Evolutionary conservation across 2,329 filamentous ascomycete species (phyloP).

Genomic region (Neopestalotiopsis clavispora): DNA sequence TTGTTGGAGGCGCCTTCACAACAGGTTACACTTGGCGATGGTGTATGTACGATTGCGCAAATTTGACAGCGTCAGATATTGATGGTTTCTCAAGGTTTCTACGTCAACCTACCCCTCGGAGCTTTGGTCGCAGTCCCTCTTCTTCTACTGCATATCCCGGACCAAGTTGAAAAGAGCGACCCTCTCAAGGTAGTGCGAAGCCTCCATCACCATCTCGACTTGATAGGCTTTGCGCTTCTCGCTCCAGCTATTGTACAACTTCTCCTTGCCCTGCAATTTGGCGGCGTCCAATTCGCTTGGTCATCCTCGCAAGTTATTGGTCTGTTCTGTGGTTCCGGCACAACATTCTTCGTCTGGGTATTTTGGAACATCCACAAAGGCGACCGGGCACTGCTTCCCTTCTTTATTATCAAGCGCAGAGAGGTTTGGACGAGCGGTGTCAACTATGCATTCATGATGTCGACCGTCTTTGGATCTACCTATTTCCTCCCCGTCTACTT

Average conservation of each 20-base stretch:
- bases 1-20: background rate
- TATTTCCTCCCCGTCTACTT: conserved; percentile 11
- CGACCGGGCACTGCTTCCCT: background rate
- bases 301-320: background rate
- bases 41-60: background rate
- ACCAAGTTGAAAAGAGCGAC: background rate
- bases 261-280: background rate
- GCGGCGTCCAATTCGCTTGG: background rate
- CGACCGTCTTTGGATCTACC: background rate
- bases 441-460: conserved; percentile 5
- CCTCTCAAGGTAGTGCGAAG: background rate
- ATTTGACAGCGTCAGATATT: background rate
- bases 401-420: background rate
- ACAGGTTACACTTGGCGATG: conserved; percentile 4
- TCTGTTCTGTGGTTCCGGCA: background rate
- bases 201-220: background rate
- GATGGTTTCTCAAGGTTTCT: conserved; percentile 20
- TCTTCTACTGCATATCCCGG: background rate
- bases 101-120: conserved; percentile 22
- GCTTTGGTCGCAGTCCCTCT: background rate
- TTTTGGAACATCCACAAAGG: background rate
- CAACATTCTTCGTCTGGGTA: background rate
- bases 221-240: background rate
- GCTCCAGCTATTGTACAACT: background rate
- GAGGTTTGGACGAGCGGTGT: conserved; percentile 6